phyloP scores from a whole-genome alignment of 2,329 filamentous ascomycete genomes.

The Colletotrichum tropicale region DNA sequence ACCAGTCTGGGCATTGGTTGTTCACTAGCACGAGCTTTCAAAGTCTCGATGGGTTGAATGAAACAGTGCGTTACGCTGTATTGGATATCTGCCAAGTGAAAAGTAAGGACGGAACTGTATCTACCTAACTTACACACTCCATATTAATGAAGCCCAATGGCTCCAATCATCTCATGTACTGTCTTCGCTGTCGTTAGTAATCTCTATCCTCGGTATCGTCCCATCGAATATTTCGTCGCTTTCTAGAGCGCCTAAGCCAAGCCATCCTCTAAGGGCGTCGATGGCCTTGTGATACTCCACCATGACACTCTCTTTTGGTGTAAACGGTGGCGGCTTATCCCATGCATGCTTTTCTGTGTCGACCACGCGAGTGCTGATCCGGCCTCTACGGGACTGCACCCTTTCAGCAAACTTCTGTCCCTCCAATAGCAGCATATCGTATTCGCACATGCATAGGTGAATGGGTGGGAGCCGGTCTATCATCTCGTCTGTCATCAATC shows the following conservation, averaged over 20 bases:
- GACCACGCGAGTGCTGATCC: conserved; percentile 45
- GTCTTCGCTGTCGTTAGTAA: neutral
- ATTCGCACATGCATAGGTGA: conserved; percentile 66
- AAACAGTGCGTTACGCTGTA: neutral
- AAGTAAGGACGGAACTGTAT: neutral
- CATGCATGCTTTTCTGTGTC: conserved; percentile 51
- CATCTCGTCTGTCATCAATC: conserved; percentile 57
- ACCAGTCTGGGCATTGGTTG: neutral
- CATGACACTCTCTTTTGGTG: conserved; percentile 47
- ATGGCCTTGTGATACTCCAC: conserved; percentile 52
- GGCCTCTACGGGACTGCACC: conserved; percentile 38
- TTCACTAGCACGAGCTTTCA: neutral
- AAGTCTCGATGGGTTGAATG: neutral
- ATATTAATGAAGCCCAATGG: neutral
- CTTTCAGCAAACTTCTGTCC: conserved; percentile 66
- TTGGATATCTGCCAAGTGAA: neutral
- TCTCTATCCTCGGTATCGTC: neutral
- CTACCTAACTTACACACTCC: rapidly evolving
- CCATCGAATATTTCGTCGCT: neutral
- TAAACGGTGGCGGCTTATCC: conserved; percentile 51
- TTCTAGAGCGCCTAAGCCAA: conserved; percentile 4
- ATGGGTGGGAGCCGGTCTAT: conserved; percentile 57
- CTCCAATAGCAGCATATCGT: conserved; percentile 67
- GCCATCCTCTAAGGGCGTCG: conserved; percentile 44
- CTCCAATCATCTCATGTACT: neutral